Conservation (phyloP, 208 protist species). For the Blechomonas ayalai region DNA sequence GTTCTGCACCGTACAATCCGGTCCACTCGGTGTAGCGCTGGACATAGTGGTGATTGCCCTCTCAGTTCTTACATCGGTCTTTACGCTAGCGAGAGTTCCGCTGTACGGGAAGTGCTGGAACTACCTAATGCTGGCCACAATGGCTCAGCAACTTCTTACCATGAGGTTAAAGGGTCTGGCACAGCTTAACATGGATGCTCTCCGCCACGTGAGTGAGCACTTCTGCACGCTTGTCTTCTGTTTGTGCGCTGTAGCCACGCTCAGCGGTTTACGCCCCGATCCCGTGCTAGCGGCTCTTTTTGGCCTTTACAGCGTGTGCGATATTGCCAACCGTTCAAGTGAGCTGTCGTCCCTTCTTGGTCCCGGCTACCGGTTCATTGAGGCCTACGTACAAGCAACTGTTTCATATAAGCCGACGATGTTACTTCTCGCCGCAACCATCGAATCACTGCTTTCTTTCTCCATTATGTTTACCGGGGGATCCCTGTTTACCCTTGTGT, state of each 20-base stretch:
- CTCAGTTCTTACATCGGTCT: slow-evolving; percentile 14
- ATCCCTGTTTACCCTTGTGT: slow-evolving; percentile 61
- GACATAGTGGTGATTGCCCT: slow-evolving; percentile 13
- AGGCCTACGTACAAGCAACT: slow-evolving; percentile 29
- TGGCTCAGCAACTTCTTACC: slow-evolving; percentile 36
- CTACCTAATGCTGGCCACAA: slow-evolving; percentile 24
- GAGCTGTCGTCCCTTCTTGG: slow-evolving; percentile 18
- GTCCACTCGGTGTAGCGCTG: slow-evolving; percentile 15
- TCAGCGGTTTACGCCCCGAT: slow-evolving; percentile 34
- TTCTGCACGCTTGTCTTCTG: slow-evolving; percentile 44
- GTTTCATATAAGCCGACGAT: slow-evolving; percentile 20
- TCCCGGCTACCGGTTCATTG: slow-evolving; percentile 16
- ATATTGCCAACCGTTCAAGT: slow-evolving; percentile 22
- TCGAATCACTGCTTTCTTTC: slow-evolving; percentile 65
- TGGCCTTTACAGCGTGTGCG: slow-evolving; percentile 36
- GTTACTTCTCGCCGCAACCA: slow-evolving; percentile 30
- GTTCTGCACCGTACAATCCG: slow-evolving; percentile 20
- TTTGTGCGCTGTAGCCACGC: slow-evolving; percentile 33
- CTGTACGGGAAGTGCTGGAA: slow-evolving; percentile 19
- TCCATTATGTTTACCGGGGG: slow-evolving; percentile 61
- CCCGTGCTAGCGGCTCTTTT: slow-evolving; percentile 33
- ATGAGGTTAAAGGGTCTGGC: slow-evolving; percentile 33
- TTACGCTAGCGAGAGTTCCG: slow-evolving; percentile 16
- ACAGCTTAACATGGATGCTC: slow-evolving; percentile 19
- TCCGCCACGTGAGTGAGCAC: slow-evolving; percentile 36